These are phyloP conservation scores for Neopestalotiopsis clavispora DNA, from an alignment of 2,329 filamentous ascomycete genomes.

Conservation along the genomic window DNA sequence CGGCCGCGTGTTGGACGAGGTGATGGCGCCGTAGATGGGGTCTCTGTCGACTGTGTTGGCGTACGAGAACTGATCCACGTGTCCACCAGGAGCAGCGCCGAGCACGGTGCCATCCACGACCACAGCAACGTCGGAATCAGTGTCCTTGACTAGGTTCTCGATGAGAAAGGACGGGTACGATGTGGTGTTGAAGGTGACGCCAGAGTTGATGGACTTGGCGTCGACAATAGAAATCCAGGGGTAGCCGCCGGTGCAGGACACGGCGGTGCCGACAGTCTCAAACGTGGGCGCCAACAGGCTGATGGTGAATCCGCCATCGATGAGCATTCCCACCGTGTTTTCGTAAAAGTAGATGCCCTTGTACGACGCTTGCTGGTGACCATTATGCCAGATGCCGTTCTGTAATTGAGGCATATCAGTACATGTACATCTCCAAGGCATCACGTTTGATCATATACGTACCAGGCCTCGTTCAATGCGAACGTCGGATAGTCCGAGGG, in stretches of 20 bases:
- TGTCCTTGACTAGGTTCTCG: conserved; percentile 49
- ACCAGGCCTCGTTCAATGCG: conserved; percentile 45
- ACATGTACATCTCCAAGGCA: not conserved
- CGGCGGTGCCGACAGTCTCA: conserved; percentile 42
- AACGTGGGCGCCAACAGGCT: conserved; percentile 45
- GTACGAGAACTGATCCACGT: conserved; percentile 46
- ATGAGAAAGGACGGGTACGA: conserved; percentile 47
- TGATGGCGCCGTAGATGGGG: conserved; percentile 43
- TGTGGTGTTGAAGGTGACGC: conserved; percentile 42
- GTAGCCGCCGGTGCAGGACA: conserved; percentile 40
- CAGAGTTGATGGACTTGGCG: conserved; percentile 45
- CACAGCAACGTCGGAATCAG: conserved; percentile 39
- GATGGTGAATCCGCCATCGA: conserved; percentile 43
- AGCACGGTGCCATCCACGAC: conserved; percentile 37
- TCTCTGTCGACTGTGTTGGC: conserved; percentile 46
- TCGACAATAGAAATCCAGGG: conserved; percentile 49
- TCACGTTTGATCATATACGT: conserved; percentile 13
- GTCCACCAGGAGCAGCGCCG: conserved; percentile 25
- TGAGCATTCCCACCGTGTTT: conserved; percentile 45
- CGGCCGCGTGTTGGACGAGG: conserved; percentile 38
- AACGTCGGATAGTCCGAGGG: conserved; percentile 45
- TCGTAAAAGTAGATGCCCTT: conserved; percentile 49
- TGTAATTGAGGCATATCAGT: conserved; percentile 23
- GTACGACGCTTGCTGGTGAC: conserved; percentile 48
- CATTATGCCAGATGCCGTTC: conserved; percentile 48